Percentiles rank a stretch among this genome's conserved stretches.
phyloP scores from a whole-genome alignment of 805 yeast genomes.

The Wickerhamomyces ciferrii region DNA sequence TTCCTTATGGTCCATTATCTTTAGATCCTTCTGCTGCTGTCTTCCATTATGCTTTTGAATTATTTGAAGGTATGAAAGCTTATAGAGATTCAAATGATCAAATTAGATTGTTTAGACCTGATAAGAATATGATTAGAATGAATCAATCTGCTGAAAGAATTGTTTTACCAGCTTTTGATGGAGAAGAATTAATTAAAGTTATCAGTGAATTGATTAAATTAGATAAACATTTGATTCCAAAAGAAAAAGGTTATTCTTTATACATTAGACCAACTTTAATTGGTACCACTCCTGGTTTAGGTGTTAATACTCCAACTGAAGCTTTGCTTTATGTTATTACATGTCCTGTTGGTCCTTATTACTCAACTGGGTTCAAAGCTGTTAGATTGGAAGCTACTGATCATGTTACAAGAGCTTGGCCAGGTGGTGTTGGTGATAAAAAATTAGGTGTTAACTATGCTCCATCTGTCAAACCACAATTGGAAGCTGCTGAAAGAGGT shows the following conservation, averaged over 20 bases:
- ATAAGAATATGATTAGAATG: conserved; percentile 89
- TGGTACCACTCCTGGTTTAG: conserved; percentile 86
- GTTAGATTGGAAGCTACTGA: conserved; percentile 93
- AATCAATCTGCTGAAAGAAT: conserved; percentile 85
- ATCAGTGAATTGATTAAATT: conserved; percentile 71
- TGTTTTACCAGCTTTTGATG: conserved; percentile 82
- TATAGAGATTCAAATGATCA: conserved; percentile 61
- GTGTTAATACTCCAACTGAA: conserved; percentile 76
- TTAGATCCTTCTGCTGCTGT: conserved; percentile 89
- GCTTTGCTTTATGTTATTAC: conserved; percentile 85
- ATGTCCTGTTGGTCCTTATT: conserved; percentile 97
- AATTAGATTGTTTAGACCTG: conserved; percentile 83
- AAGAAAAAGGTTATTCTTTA: conserved; percentile 82
- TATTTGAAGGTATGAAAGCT: conserved; percentile 95
- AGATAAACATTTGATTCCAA: conserved; percentile 78
- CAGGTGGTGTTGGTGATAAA: conserved; percentile 96
- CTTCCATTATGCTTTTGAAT: conserved; percentile 91
- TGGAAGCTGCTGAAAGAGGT: conserved; percentile 86
- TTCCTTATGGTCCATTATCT: conserved; percentile 71
- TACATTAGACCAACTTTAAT: conserved; percentile 94
- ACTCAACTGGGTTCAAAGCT: conserved; percentile 92
- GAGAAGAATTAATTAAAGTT: conserved; percentile 67
- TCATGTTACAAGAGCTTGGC: conserved; percentile 97
- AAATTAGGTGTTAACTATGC: conserved; percentile 98
- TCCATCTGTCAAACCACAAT: conserved; percentile 88